Percentiles rank a stretch among this genome's conserved stretches.
phyloP scores from a whole-genome alignment of 192 early-diverging fungal species.

The Backusella tuberculispora region DNA sequence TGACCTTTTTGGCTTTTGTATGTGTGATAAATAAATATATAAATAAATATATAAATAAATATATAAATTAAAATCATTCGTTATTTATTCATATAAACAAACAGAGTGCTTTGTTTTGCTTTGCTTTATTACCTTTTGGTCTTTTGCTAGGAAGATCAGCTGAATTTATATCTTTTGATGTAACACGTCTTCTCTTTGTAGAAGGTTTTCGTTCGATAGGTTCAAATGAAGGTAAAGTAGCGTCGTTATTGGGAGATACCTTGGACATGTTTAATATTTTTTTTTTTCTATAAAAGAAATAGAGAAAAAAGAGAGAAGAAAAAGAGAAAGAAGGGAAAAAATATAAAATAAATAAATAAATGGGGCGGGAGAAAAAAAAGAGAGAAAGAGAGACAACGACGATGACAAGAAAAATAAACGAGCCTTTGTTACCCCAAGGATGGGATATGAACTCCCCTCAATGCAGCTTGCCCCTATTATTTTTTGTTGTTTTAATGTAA shows the following conservation, averaged over 20 bases:
- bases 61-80: constrained; percentile 2
- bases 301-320: background rate
- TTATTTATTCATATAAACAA: background rate
- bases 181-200: constrained; percentile 14
- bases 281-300: background rate
- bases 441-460: constrained; percentile 16
- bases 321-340: background rate
- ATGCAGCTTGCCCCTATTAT: constrained; percentile 14
- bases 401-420: no score
- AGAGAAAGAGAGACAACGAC: background rate
- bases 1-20: background rate
- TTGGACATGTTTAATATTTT: background rate
- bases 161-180: background rate
- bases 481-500: constrained; percentile 6
- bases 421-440: constrained; percentile 2
- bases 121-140: constrained; percentile 11
- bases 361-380: background rate
- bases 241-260: constrained; percentile 13
- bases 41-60: background rate
- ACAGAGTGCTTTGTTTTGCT: background rate
- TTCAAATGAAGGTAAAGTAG: constrained; percentile 18
- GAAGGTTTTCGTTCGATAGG: constrained; percentile 9
- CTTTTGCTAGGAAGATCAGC: background rate
- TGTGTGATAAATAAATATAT: constrained; percentile 2
- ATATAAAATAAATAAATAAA: constrained; percentile 5